These are phyloP conservation scores for Cystoderma amianthinum DNA, from an alignment of 768 basidiomycete species.

Conservation along the genomic window DNA sequence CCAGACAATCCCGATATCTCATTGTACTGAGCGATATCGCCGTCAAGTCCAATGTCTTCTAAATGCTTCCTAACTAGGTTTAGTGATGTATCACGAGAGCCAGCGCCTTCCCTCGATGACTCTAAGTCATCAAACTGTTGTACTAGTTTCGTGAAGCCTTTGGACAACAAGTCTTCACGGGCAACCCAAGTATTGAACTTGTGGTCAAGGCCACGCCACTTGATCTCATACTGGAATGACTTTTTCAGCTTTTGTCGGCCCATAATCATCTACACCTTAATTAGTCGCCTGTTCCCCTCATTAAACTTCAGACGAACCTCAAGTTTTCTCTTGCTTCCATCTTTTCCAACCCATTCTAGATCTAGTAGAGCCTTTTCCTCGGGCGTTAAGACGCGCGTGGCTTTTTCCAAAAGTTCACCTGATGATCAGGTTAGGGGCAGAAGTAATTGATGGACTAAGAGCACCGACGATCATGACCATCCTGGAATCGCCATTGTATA, in stretches of 20 bases:
- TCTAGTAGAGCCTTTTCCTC: constrained; percentile 79
- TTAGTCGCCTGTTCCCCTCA: constrained; percentile 1
- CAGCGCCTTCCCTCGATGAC: constrained; percentile 92
- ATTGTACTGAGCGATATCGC: constrained; percentile 97
- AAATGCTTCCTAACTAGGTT: constrained; percentile 84
- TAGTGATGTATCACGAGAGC: constrained; percentile 77
- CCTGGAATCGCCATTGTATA: constrained; percentile 99
- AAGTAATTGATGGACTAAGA: constrained; percentile 6
- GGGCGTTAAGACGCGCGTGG: constrained; percentile 81
- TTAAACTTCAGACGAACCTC: constrained; percentile 43
- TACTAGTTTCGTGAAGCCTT: constrained; percentile 85
- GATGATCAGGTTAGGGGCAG: neutral
- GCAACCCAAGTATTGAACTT: constrained; percentile 89
- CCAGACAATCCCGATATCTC: constrained; percentile 93
- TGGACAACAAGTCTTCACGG: constrained; percentile 77
- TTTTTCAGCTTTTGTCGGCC: constrained; percentile 98
- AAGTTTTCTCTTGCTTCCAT: constrained; percentile 85
- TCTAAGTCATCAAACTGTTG: constrained; percentile 97
- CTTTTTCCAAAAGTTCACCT: constrained; percentile 90
- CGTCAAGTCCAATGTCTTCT: constrained; percentile 93
- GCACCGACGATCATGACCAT: constrained; percentile 87
- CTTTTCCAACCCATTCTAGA: constrained; percentile 84
- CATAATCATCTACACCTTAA: constrained; percentile 58
- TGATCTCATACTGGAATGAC: constrained; percentile 88
- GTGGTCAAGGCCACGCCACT: constrained; percentile 80